Percentiles rank a stretch among this genome's conserved stretches.
Evolutionary conservation across 768 basidiomycete genomes (phyloP).

Genomic region (Calocera viscosa): DNA sequence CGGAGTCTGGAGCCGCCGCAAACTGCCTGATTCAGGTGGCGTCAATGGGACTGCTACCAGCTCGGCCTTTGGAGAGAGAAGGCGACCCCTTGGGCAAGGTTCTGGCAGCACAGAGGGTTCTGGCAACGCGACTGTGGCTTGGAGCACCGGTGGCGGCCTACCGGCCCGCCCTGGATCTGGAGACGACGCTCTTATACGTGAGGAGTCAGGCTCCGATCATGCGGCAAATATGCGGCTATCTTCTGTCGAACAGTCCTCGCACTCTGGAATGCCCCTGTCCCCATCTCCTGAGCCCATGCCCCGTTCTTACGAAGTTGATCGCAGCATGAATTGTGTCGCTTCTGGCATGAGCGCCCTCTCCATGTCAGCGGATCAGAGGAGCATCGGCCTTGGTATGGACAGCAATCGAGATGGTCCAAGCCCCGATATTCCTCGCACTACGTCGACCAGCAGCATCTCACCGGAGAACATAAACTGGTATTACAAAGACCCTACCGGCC

Average conservation of each 20-base stretch:
- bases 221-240: conserved; percentile 1
- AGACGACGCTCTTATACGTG: not conserved
- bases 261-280: conserved; percentile 13
- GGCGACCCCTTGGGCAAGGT: not conserved
- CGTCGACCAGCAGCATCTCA: conserved; percentile 8
- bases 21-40: not conserved
- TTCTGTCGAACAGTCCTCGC: conserved; percentile 21
- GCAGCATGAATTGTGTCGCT: conserved; percentile 22
- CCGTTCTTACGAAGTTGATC: conserved; percentile 26
- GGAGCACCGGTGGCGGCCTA: not conserved
- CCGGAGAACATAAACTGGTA: conserved; percentile 59
- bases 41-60: not conserved
- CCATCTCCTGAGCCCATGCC: conserved; percentile 9
- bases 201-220: not conserved
- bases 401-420: conserved; percentile 21
- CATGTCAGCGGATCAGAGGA: conserved; percentile 3
- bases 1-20: not conserved
- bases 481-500: conserved; percentile 85
- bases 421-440: conserved; percentile 9
- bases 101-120: not conserved
- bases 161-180: not conserved
- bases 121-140: not conserved
- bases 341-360: conserved; percentile 8
- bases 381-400: not conserved
- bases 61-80: not conserved